Conservation (phyloP, 345 rosid species). For the Zanthoxylum bungeanum region DNA sequence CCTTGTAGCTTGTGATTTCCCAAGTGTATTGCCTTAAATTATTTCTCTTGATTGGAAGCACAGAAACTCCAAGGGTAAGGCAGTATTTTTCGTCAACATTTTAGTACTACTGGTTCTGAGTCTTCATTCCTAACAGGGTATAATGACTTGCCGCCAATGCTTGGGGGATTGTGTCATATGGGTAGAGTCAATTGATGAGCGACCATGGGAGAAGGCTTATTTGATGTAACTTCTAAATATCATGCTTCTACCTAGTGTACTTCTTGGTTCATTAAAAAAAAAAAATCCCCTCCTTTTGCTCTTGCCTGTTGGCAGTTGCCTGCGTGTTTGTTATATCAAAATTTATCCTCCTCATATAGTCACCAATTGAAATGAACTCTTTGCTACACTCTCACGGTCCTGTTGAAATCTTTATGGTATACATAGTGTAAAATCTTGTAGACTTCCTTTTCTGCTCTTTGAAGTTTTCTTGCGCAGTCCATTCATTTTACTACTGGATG, state of each 20-base stretch:
- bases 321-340: neutral
- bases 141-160: constrained; percentile 72
- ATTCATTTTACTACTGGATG: neutral
- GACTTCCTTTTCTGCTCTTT: too few relatives aligned
- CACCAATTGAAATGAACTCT: neutral
- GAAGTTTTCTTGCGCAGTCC: neutral
- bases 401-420: constrained; percentile 1
- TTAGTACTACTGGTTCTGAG: neutral
- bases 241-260: neutral
- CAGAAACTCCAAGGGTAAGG: neutral
- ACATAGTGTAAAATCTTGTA: neutral
- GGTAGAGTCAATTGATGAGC: constrained; percentile 94
- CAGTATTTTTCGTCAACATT: neutral
- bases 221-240: constrained; percentile 48
- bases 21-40: neutral
- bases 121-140: constrained; percentile 47
- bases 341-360: neutral
- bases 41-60: neutral
- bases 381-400: neutral
- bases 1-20: neutral
- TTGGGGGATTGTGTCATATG: constrained; percentile 90
- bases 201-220: constrained; percentile 93
- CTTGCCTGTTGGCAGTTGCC: neutral
- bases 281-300: neutral
- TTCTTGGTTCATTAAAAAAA: constrained; percentile 1